These are phyloP conservation scores for Diaporthe sp. DNA, from an alignment of 2,329 filamentous ascomycete species.

Conservation along the genomic window DNA sequence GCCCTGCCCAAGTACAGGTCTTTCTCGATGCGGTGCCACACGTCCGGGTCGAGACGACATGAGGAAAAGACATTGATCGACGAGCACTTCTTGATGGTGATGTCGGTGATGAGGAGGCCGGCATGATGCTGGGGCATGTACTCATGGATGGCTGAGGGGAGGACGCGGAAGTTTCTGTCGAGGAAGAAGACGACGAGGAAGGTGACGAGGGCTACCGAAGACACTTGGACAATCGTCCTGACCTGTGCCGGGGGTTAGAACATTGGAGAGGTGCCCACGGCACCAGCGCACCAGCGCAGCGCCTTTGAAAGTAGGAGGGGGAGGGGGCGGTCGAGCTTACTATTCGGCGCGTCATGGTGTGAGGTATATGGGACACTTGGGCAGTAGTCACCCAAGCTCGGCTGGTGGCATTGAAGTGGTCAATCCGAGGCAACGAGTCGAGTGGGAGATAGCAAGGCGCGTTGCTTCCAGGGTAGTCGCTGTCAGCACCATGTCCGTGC, in stretches of 20 bases:
- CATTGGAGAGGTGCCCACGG: not conserved
- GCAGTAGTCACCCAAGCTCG: constrained; percentile 38
- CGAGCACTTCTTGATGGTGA: constrained; percentile 83
- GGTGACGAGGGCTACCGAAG: constrained; percentile 74
- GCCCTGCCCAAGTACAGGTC: constrained; percentile 84
- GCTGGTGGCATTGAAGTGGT: constrained; percentile 39
- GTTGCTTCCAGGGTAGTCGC: constrained; percentile 40
- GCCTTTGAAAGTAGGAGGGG: not conserved
- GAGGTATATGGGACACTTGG: constrained; percentile 26
- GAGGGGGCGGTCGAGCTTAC: constrained; percentile 24
- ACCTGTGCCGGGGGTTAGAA: constrained; percentile 57
- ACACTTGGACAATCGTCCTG: constrained; percentile 82
- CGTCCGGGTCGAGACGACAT: constrained; percentile 78
- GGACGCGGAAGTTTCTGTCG: constrained; percentile 89
- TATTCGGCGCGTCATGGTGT: constrained; percentile 42
- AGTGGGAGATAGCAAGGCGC: constrained; percentile 38
- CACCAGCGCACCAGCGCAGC: not conserved
- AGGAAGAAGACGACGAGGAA: constrained; percentile 83
- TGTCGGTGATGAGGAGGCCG: constrained; percentile 87
- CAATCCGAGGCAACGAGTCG: constrained; percentile 25
- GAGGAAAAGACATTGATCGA: constrained; percentile 80
- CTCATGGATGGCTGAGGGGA: constrained; percentile 87
- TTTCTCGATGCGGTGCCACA: constrained; percentile 90
- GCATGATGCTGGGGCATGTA: constrained; percentile 89
- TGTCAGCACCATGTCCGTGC: constrained; percentile 41